Base-by-base conservation (phyloP, 495 filamentous ascomycete genomes). In the Baudoinia panamericana region DNA sequence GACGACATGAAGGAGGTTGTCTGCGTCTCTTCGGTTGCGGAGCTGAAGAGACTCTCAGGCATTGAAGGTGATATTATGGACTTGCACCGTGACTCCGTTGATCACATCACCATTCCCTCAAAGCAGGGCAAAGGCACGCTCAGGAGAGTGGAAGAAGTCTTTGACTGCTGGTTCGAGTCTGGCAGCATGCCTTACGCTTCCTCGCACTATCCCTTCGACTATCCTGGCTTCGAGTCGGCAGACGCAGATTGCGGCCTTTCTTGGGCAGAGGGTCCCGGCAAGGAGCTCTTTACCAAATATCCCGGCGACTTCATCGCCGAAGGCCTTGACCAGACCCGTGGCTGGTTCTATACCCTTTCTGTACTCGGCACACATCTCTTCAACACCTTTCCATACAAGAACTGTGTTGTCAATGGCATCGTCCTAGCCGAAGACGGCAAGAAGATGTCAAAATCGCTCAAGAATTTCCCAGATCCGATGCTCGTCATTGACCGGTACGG, bases 381-480 rank as follows among this genome's bases (percentile, higher is more conserved):
- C 51, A 84, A 82, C 15, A 71, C 74, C 13, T 75, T 87, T 0
- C 92, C 90, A 0, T 97, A 94, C 71, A 79, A 88, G 64, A 95
- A 96, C 58, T 93, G 86, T 53, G 82, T 96, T 10, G 92, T 96
- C 30, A 96, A 93, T 54, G 90, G 90, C 9, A 92, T 97, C 39
- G 90, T 97, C 1, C 69, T 97, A 22, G 90, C 79, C 5, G 86
- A 93, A 59, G 86, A 96, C 53, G 90, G 90, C 37, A 95, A 94
- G 68, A 97, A 97, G 67, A 97, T 97, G 90, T 95, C 87, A 1
- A 97, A 97, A 67, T 74, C 92, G 28, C 66, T 94, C 27, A 90
- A 95, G 67, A 97, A 97, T 60, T 97, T 95, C 57, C 92, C 92
- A 7, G 92, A 96, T 54, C 90, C 92, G 9, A 63, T 63, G 24